Evolutionary conservation across 208 protist genomes (phyloP).

Genomic region (Acanthamoeba culbertsoni): DNA sequence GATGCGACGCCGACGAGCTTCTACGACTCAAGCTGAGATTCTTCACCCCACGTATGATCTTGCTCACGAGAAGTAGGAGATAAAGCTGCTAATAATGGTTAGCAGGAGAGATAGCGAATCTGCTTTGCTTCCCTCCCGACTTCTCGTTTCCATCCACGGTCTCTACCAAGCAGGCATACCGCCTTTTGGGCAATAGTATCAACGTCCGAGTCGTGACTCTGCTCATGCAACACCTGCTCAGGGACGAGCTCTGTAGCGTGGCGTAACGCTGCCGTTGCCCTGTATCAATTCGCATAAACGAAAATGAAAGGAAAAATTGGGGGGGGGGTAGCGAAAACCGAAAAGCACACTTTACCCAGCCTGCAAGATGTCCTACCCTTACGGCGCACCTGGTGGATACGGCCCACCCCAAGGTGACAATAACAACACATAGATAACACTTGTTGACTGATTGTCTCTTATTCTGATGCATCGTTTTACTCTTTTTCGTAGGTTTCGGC

Average conservation of each 20-base stretch:
- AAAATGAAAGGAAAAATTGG: too few relatives aligned
- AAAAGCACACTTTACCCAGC: too few relatives aligned
- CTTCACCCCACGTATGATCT: neutral
- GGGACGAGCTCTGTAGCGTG: too few relatives aligned
- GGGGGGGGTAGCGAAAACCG: too few relatives aligned
- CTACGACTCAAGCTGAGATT: neutral
- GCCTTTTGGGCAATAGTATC: conserved; percentile 9
- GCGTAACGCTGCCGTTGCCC: too few relatives aligned
- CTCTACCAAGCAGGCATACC: conserved; percentile 1
- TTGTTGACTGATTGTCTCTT: too few relatives aligned
- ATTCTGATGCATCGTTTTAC: too few relatives aligned
- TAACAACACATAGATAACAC: neutral
- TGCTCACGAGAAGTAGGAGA: too few relatives aligned
- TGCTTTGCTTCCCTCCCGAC: neutral
- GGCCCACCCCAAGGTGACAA: neutral
- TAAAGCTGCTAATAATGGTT: neutral
- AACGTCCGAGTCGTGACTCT: neutral
- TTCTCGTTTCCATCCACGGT: neutral
- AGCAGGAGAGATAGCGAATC: conserved; percentile 16
- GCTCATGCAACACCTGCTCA: neutral
- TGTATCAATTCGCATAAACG: too few relatives aligned
- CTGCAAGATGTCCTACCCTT: neutral
- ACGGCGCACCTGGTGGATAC: neutral
- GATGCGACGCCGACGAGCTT: neutral
- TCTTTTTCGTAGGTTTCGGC: too few relatives aligned